Conservation (phyloP, 2,329 filamentous ascomycete genomes). For the Penicillium sp. region DNA sequence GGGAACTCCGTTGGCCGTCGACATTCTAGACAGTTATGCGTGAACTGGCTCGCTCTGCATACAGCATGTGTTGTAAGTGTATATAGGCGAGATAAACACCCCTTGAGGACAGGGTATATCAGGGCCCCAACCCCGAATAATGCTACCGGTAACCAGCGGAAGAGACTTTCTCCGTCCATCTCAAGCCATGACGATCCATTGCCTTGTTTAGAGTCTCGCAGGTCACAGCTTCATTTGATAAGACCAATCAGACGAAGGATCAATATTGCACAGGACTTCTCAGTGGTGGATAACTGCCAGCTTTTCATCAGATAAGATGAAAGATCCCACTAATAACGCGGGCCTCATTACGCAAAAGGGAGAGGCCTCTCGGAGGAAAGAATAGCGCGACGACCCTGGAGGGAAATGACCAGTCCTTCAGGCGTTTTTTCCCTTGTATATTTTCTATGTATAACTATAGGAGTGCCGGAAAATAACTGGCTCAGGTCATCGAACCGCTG, state of each 20-base stretch:
- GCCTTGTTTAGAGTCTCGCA: not conserved
- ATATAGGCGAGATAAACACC: not conserved
- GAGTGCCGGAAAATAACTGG: not conserved
- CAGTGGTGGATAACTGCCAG: not conserved
- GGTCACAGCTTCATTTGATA: not conserved
- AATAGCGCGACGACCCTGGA: not conserved
- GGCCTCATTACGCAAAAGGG: not conserved
- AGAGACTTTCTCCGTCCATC: not conserved
- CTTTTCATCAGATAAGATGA: conserved; percentile 7
- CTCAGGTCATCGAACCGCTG: not conserved
- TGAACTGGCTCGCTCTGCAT: not conserved
- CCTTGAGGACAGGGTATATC: not conserved
- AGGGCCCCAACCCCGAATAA: not conserved
- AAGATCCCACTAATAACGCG: not conserved
- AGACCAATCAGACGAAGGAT: not conserved
- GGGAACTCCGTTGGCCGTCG: not conserved
- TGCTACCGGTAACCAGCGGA: not conserved
- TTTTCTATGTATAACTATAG: not conserved
- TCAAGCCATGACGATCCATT: not conserved
- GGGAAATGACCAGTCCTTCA: not conserved
- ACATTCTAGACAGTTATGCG: not conserved
- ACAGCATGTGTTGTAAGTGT: not conserved
- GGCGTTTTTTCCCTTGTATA: not conserved
- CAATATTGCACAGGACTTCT: not conserved
- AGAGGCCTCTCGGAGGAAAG: not conserved